Conservation (phyloP, 257 asterid genomes). For the Cynanchum wilfordii region DNA sequence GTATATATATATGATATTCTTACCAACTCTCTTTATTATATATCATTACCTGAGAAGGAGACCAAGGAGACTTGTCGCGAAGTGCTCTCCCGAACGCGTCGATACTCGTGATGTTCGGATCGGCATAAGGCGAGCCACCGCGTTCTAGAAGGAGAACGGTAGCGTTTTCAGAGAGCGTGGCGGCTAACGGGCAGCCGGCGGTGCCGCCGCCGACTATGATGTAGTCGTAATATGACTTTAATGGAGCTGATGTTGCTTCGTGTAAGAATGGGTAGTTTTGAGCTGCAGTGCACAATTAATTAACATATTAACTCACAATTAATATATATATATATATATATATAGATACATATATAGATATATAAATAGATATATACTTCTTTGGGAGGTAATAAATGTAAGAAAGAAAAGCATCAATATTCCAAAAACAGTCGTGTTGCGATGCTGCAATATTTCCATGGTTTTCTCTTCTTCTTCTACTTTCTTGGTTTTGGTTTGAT, state of each 20-base stretch:
- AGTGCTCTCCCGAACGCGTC: constrained; percentile 40
- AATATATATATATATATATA: too few species aligned
- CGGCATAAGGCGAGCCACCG: constrained; percentile 56
- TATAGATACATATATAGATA: too few species aligned
- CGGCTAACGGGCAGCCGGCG: constrained; percentile 67
- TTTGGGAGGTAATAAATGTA: not conserved
- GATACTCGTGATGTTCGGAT: constrained; percentile 40
- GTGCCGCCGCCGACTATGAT: constrained; percentile 70
- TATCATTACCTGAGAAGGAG: constrained; percentile 47
- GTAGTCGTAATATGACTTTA: constrained; percentile 33
- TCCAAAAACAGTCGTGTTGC: not conserved
- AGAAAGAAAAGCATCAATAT: not conserved
- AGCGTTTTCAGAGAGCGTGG: constrained; percentile 47
- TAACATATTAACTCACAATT: not conserved
- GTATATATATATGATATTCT: too few species aligned
- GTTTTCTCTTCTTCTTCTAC: too few species aligned
- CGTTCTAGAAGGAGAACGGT: constrained; percentile 54
- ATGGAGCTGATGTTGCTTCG: not conserved
- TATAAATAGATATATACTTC: not conserved
- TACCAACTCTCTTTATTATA: too few species aligned
- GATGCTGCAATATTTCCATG: too few species aligned
- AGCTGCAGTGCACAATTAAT: not conserved
- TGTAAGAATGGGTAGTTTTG: not conserved
- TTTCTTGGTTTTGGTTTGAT: too few species aligned
- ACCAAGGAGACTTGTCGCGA: constrained; percentile 38